phyloP scores from a whole-genome alignment of 257 asterid species.

The Verbascum thapsus region DNA sequence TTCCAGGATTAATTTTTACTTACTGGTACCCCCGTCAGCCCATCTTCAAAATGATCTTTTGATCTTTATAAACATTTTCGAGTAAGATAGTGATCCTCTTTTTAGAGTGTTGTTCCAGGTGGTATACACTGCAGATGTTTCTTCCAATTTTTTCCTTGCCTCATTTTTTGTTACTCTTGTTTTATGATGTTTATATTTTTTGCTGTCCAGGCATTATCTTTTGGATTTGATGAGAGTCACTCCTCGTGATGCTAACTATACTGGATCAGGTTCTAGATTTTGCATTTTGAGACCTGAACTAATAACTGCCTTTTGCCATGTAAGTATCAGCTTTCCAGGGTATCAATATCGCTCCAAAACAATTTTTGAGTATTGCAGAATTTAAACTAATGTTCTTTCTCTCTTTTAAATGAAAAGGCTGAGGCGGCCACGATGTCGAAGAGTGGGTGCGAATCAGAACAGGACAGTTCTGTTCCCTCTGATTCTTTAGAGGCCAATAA shows the following conservation, averaged over 20 bases:
- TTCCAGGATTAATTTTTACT: conserved; percentile 4
- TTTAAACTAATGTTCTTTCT: not conserved
- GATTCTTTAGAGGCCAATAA: conserved; percentile 45
- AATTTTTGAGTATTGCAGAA: not conserved
- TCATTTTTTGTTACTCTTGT: not conserved
- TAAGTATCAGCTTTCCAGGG: conserved; percentile 33
- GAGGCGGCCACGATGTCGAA: conserved; percentile 50
- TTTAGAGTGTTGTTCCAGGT: conserved; percentile 9
- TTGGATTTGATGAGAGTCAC: conserved; percentile 97
- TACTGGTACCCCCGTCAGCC: not conserved
- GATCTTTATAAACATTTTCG: not conserved
- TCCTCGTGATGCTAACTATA: conserved; percentile 94
- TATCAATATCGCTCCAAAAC: conserved; percentile 5
- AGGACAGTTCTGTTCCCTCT: conserved; percentile 37
- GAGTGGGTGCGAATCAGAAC: conserved; percentile 45
- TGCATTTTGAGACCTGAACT: conserved; percentile 91
- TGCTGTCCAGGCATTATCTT: conserved; percentile 72
- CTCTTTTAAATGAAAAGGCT: conserved; percentile 43
- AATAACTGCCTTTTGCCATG: conserved; percentile 77
- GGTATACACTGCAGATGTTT: conserved; percentile 1
- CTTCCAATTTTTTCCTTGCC: not conserved
- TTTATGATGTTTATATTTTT: not conserved
- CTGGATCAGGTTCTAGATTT: conserved; percentile 78
- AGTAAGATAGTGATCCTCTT: conserved; percentile 4
- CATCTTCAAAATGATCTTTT: conserved; percentile 21